Evolutionary conservation across 257 asterid genomes (phyloP), one percentile per base, ranked within the genome.

Genomic region (Agastache rugosa): DNA sequence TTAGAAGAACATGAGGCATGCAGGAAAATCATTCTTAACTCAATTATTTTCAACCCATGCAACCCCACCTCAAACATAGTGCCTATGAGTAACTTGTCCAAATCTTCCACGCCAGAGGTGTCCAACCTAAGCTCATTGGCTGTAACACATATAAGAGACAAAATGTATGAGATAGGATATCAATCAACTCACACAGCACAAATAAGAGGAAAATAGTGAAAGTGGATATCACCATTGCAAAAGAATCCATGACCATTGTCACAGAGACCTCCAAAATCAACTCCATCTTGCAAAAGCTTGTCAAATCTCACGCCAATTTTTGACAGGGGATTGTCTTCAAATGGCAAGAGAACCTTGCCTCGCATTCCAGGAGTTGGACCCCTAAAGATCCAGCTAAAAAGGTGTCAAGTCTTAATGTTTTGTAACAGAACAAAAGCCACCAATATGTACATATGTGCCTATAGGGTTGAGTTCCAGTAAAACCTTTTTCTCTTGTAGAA

Each of bases 241-340:
- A 94, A 94, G 90, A 92, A 94, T 61, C 99, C 97, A 80, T 89
- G 91, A 31, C 89, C 95, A 61, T 69, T 84, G 66, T 83, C 96
- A 75, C 99, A 92, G 27, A 84, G 92, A 68, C 97, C 97, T 59
- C 97, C 99, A 14, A 94, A 83, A 83, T 94, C 96, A 77, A 87
- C 92, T 56, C 99, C 99, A 70, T 92, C 97, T 71, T 86, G 87
- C 79, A 94, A 66, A 29, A 87, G 79, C 78, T 86, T 87, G 85
- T 94, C 97, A 80, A 94, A 94, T 84, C 87, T 81, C 68, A 94
- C 93, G 31, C 99, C 99, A 78, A 94, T 85, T 84, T 94, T 94
- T 19, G 97, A 86, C 51, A 72, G 56, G 54, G 95, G 90, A 73
- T 94, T 94, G 62, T 86, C 89, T 82, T 87, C 97, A 79, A 94